phyloP scores from a whole-genome alignment of 2,329 filamentous ascomycete genomes.

The Zymoseptoria crescenta region DNA sequence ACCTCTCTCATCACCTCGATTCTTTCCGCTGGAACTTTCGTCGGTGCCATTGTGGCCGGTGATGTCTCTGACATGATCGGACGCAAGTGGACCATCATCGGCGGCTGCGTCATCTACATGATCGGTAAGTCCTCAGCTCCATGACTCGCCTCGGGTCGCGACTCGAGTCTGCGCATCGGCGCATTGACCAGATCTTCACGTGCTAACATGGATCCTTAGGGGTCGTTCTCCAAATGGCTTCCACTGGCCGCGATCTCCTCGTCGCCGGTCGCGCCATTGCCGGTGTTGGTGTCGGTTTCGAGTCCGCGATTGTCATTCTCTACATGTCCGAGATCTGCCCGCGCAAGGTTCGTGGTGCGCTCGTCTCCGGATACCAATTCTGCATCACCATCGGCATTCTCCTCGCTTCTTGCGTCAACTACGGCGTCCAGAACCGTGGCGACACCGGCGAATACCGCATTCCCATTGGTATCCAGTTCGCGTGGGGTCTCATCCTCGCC shows the following conservation, averaged over 20 bases:
- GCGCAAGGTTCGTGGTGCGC: slow-evolving; percentile 57
- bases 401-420: slow-evolving; percentile 65
- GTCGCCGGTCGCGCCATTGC: slow-evolving; percentile 68
- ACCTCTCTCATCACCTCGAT: slow-evolving; percentile 65
- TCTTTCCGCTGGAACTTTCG: slow-evolving; percentile 64
- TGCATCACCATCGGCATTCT: slow-evolving; percentile 64
- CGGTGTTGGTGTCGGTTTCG: slow-evolving; percentile 72
- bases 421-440: slow-evolving; percentile 55
- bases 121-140: slow-evolving; percentile 29
- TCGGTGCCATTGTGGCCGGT: slow-evolving; percentile 68
- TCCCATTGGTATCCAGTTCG: slow-evolving; percentile 69
- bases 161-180: background rate
- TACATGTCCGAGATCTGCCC: slow-evolving; percentile 75
- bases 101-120: slow-evolving; percentile 63
- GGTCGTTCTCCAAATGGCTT: slow-evolving; percentile 58
- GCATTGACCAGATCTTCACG: background rate
- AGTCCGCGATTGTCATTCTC: slow-evolving; percentile 70
- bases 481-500: slow-evolving; percentile 70
- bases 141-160: background rate
- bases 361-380: slow-evolving; percentile 79
- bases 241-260: slow-evolving; percentile 52
- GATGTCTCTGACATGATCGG: slow-evolving; percentile 69
- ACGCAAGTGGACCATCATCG: slow-evolving; percentile 63
- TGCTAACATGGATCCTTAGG: slow-evolving; percentile 13
- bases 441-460: slow-evolving; percentile 69